Evolutionary conservation across 1,284 basidiomycete genomes (phyloP), one percentile per base, ranked within the genome.

Genomic region (Apiotrichum siamense): DNA sequence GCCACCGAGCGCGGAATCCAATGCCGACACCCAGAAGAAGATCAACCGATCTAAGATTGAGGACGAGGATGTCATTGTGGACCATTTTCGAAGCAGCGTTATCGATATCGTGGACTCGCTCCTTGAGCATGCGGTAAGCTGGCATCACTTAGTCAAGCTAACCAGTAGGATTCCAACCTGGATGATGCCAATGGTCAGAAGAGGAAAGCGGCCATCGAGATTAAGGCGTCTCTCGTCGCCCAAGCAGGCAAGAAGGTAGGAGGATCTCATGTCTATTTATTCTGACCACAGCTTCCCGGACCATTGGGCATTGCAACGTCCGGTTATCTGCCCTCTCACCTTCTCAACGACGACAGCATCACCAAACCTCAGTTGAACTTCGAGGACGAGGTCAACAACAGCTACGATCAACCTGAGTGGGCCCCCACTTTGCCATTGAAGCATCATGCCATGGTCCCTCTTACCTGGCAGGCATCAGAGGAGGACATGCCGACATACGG

Each of bases 51-150:
- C n/a, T n/a, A n/a, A n/a, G n/a, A 63, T 87, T 47, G 77, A 80
- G 55, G 80, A 77, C 49, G 80, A 85, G 61, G 89, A 92, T 57
- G 86, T 92, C 73, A 78, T 93, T 2, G 74, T 84, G 21, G 90
- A 94, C 66, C 81, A 81, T 58, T 96, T 91, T 69, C 80, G 84
- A 56, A 77, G 81, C 20, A 57, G 63, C 27, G 80, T 94, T 0
- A 85, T 89, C 17, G 88, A 93, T 66, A 76, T 83, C 0, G 81
- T 96, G 74, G 94, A 97, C 70, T 79, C 81, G 33, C 70, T 97
- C 49, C 75, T 96, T 50, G 94, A 97, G 72, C 80, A 82, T 49
- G 86, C 90, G 5, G 88, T 87, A 61, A 31, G 15, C 4, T 23
- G 54, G 13, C 47, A 26, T 20, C 37, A 35, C 36, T 37, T 23